These are phyloP conservation scores for Candolleomyces eurysporus DNA, from an alignment of 768 basidiomycete genomes.

Conservation along the genomic window DNA sequence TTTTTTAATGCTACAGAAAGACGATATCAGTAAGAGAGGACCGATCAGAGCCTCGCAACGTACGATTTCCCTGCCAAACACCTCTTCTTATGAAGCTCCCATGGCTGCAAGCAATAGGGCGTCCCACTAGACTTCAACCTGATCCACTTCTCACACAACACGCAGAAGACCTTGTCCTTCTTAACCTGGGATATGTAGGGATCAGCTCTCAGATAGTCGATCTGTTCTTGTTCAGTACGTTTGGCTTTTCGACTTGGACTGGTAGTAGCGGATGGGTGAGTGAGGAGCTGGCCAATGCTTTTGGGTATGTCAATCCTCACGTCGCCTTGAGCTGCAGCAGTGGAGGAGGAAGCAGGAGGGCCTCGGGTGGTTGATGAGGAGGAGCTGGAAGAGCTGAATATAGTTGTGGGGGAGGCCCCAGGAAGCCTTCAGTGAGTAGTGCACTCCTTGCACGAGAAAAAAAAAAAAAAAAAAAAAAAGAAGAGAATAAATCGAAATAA, in stretches of 20 bases:
- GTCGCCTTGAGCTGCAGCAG: conserved; percentile 20
- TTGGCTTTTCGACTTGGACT: conserved; percentile 72
- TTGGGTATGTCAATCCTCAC: conserved; percentile 44
- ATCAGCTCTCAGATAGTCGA: conserved; percentile 65
- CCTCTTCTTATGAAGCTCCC: conserved; percentile 83
- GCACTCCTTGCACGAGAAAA: too few relatives aligned
- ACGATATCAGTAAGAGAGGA: conserved; percentile 17
- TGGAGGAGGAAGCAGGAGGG: too few relatives aligned
- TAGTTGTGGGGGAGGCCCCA: too few relatives aligned
- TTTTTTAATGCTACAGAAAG: conserved; percentile 38
- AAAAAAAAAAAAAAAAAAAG: too few relatives aligned
- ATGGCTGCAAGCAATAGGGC: conserved; percentile 82
- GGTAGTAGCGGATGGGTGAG: conserved; percentile 55
- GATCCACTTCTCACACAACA: conserved; percentile 75
- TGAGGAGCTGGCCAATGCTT: conserved; percentile 37
- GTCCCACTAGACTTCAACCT: conserved; percentile 82
- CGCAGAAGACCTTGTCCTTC: conserved; percentile 76
- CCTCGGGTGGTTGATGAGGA: too few relatives aligned
- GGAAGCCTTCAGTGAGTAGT: too few relatives aligned
- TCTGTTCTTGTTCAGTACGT: conserved; percentile 76
- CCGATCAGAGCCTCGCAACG: conserved; percentile 29
- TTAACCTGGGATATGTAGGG: conserved; percentile 81
- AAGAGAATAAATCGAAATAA: background rate
- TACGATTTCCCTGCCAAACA: conserved; percentile 78
- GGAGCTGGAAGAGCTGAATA: too few relatives aligned